Evolutionary conservation across 176 grass and related monocot genomes (phyloP).

Genomic region (Cenchrus fungigraminus): DNA sequence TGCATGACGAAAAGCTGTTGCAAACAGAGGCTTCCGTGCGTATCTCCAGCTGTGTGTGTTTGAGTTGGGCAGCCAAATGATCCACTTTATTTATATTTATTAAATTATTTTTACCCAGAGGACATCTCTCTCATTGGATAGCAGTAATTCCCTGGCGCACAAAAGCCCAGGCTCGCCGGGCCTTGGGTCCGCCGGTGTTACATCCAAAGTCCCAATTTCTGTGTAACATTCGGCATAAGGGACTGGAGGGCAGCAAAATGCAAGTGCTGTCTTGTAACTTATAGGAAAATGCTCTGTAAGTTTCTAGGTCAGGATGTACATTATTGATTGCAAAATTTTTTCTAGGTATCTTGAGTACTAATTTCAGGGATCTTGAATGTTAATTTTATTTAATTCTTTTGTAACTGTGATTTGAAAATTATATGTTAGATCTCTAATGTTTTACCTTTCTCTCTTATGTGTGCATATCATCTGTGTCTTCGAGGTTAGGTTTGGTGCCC

Average conservation of each 20-base stretch:
- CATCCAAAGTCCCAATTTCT: constrained; percentile 57
- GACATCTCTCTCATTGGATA: too few relatives aligned
- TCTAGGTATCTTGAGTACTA: constrained; percentile 64
- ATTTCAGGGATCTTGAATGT: constrained; percentile 62
- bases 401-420: constrained; percentile 58
- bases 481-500: not conserved
- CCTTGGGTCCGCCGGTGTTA: not conserved
- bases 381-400: constrained; percentile 69
- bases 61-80: too few relatives aligned
- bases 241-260: constrained; percentile 56
- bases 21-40: too few relatives aligned
- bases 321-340: constrained; percentile 74
- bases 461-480: constrained; percentile 2
- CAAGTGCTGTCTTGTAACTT: constrained; percentile 72
- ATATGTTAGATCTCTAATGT: constrained; percentile 58
- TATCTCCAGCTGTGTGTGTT: too few relatives aligned
- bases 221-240: constrained; percentile 60
- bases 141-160: too few relatives aligned
- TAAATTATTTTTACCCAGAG: too few relatives aligned
- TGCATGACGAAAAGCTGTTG: too few relatives aligned
- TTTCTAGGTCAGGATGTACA: constrained; percentile 73
- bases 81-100: too few relatives aligned
- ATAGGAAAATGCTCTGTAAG: constrained; percentile 71
- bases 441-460: not conserved
- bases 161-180: too few relatives aligned